Conservation (phyloP, 768 basidiomycete species). For the Mycena leptocephala region DNA sequence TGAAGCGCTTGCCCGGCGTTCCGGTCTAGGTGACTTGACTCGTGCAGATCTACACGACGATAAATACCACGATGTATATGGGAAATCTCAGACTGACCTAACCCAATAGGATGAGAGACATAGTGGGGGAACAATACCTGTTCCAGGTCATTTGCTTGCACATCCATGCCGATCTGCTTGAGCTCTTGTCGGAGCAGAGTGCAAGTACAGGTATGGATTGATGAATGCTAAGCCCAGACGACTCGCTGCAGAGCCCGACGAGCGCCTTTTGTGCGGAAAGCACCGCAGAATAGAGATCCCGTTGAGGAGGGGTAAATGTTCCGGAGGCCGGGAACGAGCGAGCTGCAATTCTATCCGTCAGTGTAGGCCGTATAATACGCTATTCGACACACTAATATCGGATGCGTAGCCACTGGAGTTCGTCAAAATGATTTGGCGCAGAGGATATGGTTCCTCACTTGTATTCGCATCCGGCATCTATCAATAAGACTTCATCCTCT, state of each 20-base stretch:
- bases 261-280: conserved; percentile 82
- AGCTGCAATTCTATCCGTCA: conserved; percentile 59
- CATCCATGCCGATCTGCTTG: conserved; percentile 81
- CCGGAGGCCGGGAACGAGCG: conserved; percentile 93
- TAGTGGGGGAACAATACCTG: conserved; percentile 94
- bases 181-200: conserved; percentile 80
- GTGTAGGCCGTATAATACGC: conserved; percentile 13
- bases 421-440: conserved; percentile 3
- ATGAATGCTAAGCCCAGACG: conserved; percentile 72
- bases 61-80: neutral
- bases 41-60: conserved; percentile 82
- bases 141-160: conserved; percentile 73
- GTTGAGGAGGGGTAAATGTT: conserved; percentile 83
- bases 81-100: conserved; percentile 66
- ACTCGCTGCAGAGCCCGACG: conserved; percentile 73
- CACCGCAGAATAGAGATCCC: conserved; percentile 88
- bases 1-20: conserved; percentile 61
- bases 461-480: conserved; percentile 95
- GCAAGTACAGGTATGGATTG: conserved; percentile 86
- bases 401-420: conserved; percentile 87
- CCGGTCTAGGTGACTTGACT: conserved; percentile 78
- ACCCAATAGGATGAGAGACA: conserved; percentile 92
- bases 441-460: conserved; percentile 64
- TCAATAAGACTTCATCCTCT: conserved; percentile 82
- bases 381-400: conserved; percentile 83